Evolutionary conservation across 768 basidiomycete genomes (phyloP), one percentile per base, ranked within the genome.

Genomic region (Cyclocybe aegerita): DNA sequence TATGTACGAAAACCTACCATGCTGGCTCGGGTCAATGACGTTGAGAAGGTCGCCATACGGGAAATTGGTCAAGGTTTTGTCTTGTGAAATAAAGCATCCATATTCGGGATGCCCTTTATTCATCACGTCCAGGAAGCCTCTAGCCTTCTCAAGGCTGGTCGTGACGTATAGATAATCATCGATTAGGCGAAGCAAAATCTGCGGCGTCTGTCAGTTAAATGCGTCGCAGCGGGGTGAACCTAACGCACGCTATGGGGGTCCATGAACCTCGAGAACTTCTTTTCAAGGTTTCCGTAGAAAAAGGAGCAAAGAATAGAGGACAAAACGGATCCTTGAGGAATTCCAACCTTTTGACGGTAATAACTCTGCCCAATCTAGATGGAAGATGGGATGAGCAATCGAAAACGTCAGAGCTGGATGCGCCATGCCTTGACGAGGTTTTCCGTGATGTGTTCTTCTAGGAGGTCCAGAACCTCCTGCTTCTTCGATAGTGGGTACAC

Each of bases 241-340:
- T 31, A 16, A 16, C 88, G 45, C 63, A 96, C 94, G 50, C 83
- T 86, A 35, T 80, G 66, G 0, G 73, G 67, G 44, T 78, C 62
- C 2, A 77, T 79, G 54, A 88, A 84, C 35, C 70, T 65, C 29
- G 75, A 70, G 38, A 80, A 75, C 6, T 61, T 71, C 30, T 70
- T 78, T 67, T 98, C 97, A 52, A 99, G 75, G 61, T 96, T 87
- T 5, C 93, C 95, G 57, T 98, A 99, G 65, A 92, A 97, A 68
- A 95, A 90, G 1, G 90, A 88, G 65, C 97, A 99, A 1, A 99
- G 71, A n/a, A 98, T 63, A 0, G 89, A 80, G 6, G 94, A 97
- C n/a, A 98, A 70, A n/a, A 94, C 83, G 2, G 95, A 98, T 15
- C 97, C 97, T 67, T 99, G 97, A 1, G 97, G 96, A 16, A 99